These are phyloP conservation scores for Candida montana DNA, from an alignment of 805 yeast species.

Conservation along the genomic window DNA sequence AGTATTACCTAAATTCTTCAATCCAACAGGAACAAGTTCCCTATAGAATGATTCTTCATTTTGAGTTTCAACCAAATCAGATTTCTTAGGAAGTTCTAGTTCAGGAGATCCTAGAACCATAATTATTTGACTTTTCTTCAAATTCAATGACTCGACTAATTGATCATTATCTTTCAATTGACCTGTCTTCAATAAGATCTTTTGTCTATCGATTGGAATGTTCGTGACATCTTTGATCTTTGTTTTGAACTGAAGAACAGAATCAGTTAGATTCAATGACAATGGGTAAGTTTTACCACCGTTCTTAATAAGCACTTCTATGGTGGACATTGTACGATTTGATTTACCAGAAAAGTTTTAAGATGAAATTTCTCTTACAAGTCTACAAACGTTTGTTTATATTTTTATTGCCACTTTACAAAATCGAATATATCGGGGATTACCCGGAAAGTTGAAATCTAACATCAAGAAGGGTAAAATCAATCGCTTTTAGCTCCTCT, in stretches of 20 bases:
- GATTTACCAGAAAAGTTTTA: not conserved
- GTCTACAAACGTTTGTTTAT: not conserved
- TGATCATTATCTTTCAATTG: constrained; percentile 66
- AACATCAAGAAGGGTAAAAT: not conserved
- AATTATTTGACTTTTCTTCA: constrained; percentile 62
- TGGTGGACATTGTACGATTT: constrained; percentile 8
- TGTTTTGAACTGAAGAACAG: constrained; percentile 54
- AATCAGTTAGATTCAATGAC: constrained; percentile 23
- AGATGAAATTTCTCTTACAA: not conserved
- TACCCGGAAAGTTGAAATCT: not conserved
- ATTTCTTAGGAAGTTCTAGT: constrained; percentile 42
- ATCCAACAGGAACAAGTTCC: constrained; percentile 67
- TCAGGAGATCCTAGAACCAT: constrained; percentile 95
- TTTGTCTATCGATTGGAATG: constrained; percentile 87
- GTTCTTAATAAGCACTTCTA: constrained; percentile 46
- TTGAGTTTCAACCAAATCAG: constrained; percentile 60
- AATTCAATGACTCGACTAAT: constrained; percentile 36
- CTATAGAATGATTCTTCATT: constrained; percentile 32
- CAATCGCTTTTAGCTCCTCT: not conserved
- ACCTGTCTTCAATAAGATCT: constrained; percentile 84
- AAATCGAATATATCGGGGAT: not conserved
- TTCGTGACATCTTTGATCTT: constrained; percentile 69
- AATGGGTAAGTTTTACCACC: constrained; percentile 62
- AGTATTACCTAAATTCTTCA: constrained; percentile 92
- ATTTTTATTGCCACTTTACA: not conserved